Conservation (phyloP, 257 asterid species). For the Primulina eburnea region DNA sequence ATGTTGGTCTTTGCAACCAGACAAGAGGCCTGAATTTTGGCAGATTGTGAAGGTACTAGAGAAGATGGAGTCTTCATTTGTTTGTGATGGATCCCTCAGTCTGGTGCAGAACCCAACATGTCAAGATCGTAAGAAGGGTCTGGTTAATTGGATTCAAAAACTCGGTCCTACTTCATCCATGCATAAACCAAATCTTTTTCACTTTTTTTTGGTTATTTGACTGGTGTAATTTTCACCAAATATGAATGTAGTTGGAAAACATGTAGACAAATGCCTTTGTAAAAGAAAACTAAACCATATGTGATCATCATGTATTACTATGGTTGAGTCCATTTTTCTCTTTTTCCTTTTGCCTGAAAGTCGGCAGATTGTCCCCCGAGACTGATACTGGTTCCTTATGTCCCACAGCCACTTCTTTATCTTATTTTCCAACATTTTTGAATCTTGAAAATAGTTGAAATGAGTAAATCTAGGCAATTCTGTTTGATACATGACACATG, state of each 20-base stretch:
- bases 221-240: neutral
- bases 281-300: neutral
- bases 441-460: no score
- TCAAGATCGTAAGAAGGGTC: conserved; percentile 64
- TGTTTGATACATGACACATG: no score
- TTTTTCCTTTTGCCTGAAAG: neutral
- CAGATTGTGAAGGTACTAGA: conserved; percentile 87
- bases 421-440: neutral
- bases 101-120: conserved; percentile 37
- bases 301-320: neutral
- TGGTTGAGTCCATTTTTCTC: neutral
- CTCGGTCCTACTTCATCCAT: conserved; percentile 43
- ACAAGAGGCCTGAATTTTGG: conserved; percentile 91
- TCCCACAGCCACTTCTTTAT: neutral
- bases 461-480: no score
- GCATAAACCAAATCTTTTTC: conserved; percentile 56
- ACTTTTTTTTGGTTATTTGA: conserved; percentile 2
- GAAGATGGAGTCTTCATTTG: conserved; percentile 58
- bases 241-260: neutral
- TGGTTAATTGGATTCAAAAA: conserved; percentile 68
- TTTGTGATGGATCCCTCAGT: conserved; percentile 57
- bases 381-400: no score
- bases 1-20: conserved; percentile 80
- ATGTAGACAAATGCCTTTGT: neutral
- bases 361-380: no score